Base-by-base conservation (phyloP, 2,329 filamentous ascomycete genomes). In the Xenosphaeropsis pyriputrescens region DNA sequence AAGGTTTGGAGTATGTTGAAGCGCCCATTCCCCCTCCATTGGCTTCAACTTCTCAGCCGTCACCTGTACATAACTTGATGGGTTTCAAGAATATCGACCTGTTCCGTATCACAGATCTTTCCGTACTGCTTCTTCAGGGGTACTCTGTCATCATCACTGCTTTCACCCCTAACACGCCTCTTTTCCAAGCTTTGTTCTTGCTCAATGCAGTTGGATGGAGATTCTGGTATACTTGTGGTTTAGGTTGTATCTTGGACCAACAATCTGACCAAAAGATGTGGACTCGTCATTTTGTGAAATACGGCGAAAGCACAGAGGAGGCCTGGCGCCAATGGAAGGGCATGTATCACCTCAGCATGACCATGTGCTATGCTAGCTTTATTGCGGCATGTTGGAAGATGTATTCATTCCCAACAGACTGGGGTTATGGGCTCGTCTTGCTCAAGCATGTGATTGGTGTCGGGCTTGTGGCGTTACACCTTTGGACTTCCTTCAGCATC, bases 281-380 rank as follows among this genome's bases (percentile, higher is more conserved):
- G 85, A 96, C 89, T 13, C 77, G 91, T 18, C 91, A 98, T 63
- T 98, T 96, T 55, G 73, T 98, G 61, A 98, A 98, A 58, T 95
- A 81, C 52, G 91, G 91, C 43, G 91, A 96, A 57, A 86, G 73
- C 43, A 79, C 79, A 3, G 79, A 81, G 43, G 91, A 96, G 59
- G 89, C 89, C 4, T 98, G 91, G 91, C 78, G 81, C 40, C 89
- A 98, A 57, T 98, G 91, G 91, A 96, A 95, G 61, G 85, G 82
- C 22, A 75, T 93, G 52, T 95, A 95, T 52, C 85, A 98, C 55
- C 68, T 96, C 47, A 93, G 85, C 59, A 88, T 89, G 72, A 75
- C 77, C 40, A 78, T 95, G 73, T 89, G 83, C 59, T 89, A 94
- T 51, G 70, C 79, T 15, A 89, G 84, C 41, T 94, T 95, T 57